Base-by-base conservation (phyloP, 371 early-diverging fungal genomes). In the Syncephalis fuscata region DNA sequence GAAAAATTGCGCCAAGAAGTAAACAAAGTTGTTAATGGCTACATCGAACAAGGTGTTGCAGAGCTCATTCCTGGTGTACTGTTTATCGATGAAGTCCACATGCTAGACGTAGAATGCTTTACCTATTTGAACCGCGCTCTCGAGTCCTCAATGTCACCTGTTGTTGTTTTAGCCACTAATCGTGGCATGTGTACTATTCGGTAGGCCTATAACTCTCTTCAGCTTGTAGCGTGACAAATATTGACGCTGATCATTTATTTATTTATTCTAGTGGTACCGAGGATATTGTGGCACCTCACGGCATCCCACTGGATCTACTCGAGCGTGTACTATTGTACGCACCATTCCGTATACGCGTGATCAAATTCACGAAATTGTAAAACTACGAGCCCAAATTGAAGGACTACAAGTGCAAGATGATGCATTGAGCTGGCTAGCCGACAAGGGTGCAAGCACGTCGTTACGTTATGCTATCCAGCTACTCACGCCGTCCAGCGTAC, bases 61-160 rank as follows among this genome's bases (percentile, higher is more conserved):
- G 92, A 92, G 60, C 68, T 99, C 15, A 86, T 93, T 17, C 96
- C 96, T 3, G 99, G 99, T 45, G 94, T 98, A 5, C 62, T 99
- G 37, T 95, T 98, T 58, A 89, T 99, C 60, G 95, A 98, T 62
- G 98, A 98, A 68, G 94, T 93, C 8, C 98, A 99, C 58, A 89
- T 98, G 88, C 78, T 99, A 36, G 97, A 98, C 67, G 86, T 95
- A 51, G 98, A 98, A 66, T 95, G 97, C 66, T 98, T 98, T 59
- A 91, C 96, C 0, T 98, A 93, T 58, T 73, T 99, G 45, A 98
- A 97, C 75, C 86, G 95, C 38, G 91, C 95, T 10, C 73, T 95
- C 42, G 98, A 98, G 63, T 85, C 86, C 17, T 72, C 85, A 15
- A 68, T 93, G 27, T 82, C 92, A 23, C 99, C 99, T n/a, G 88